Evolutionary conservation across 768 basidiomycete genomes (phyloP).

Genomic region (Strobilomyces echinocephalus): DNA sequence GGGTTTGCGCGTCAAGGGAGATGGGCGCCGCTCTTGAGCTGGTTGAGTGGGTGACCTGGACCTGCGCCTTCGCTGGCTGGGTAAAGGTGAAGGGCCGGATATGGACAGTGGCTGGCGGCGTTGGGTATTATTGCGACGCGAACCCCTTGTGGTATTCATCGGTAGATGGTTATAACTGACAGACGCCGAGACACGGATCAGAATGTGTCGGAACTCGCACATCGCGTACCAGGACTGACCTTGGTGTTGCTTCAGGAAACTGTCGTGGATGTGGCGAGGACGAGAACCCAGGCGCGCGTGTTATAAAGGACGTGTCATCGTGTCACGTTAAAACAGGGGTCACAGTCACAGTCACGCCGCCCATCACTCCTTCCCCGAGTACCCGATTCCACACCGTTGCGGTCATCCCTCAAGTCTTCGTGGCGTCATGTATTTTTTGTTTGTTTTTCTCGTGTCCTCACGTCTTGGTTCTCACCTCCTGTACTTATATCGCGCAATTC

Average conservation of each 20-base stretch:
- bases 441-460: too few relatives aligned
- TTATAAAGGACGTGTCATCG: constrained; percentile 11
- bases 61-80: constrained; percentile 28
- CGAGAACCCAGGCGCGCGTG: not conserved
- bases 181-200: not conserved
- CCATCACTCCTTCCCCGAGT: too few relatives aligned
- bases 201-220: not conserved
- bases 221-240: constrained; percentile 1
- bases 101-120: constrained; percentile 19
- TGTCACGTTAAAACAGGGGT: not conserved
- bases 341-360: constrained; percentile 12
- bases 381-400: too few relatives aligned
- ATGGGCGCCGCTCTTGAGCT: constrained; percentile 14
- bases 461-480: too few relatives aligned
- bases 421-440: too few relatives aligned
- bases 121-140: constrained; percentile 25
- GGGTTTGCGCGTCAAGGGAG: constrained; percentile 10
- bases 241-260: not conserved
- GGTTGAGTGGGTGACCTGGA: constrained; percentile 32
- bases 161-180: not conserved
- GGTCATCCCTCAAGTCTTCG: too few relatives aligned
- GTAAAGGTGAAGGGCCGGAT: constrained; percentile 12
- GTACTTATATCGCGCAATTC: too few relatives aligned
- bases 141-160: constrained; percentile 24
- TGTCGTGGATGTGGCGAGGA: constrained; percentile 7